Evolutionary conservation across 345 rosid genomes (phyloP).

Genomic region (Ceriops zippeliana): DNA sequence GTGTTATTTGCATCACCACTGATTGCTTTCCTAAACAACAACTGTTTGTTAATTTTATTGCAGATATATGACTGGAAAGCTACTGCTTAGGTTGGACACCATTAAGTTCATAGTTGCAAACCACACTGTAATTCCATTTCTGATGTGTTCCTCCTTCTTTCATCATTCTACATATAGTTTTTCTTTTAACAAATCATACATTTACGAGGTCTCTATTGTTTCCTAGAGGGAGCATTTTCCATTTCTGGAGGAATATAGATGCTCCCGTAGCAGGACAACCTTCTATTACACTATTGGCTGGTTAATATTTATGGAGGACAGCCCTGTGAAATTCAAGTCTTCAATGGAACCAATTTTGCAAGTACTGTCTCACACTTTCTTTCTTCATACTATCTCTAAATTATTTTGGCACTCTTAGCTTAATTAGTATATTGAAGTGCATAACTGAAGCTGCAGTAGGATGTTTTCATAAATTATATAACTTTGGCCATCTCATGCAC

Average conservation of each 20-base stretch:
- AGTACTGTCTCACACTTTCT: slow-evolving; percentile 38
- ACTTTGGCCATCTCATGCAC: not conserved
- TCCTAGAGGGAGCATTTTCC: slow-evolving; percentile 93
- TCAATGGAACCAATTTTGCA: slow-evolving; percentile 93
- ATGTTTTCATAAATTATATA: not conserved
- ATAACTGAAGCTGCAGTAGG: not conserved
- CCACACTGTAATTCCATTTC: slow-evolving; percentile 68
- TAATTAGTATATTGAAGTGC: not conserved
- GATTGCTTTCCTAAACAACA: slow-evolving; percentile 8
- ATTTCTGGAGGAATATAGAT: slow-evolving; percentile 83
- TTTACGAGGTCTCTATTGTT: slow-evolving; percentile 4
- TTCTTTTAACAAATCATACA: slow-evolving; percentile 6
- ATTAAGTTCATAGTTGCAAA: slow-evolving; percentile 88
- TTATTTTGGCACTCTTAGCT: too few species aligned
- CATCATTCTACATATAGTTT: slow-evolving; percentile 14
- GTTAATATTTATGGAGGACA: slow-evolving; percentile 97
- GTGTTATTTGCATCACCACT: not conserved
- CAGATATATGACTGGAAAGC: slow-evolving; percentile 98
- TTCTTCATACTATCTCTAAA: too few species aligned
- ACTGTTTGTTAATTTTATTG: not conserved
- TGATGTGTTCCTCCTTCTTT: slow-evolving; percentile 13
- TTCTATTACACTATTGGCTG: slow-evolving; percentile 94
- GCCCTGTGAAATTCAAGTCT: slow-evolving; percentile 90
- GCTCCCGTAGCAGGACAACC: slow-evolving; percentile 94
- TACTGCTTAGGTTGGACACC: slow-evolving; percentile 89